Conservation (phyloP, 768 basidiomycete genomes). For the Suillus bovinus region DNA sequence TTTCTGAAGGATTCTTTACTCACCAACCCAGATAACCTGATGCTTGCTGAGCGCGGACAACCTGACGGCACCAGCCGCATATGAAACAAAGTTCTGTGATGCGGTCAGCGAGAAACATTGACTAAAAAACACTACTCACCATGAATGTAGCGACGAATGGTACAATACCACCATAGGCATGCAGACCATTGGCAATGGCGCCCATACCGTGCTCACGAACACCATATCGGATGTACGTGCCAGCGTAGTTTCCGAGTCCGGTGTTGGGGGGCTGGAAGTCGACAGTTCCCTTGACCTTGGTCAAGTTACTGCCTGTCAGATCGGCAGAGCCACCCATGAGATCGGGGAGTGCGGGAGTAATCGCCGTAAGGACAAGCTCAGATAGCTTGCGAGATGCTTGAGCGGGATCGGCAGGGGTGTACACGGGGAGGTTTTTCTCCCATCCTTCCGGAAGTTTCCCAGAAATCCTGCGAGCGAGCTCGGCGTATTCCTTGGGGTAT, state of each 20-base stretch:
- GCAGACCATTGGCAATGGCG: conserved; percentile 89
- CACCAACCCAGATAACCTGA: conserved; percentile 92
- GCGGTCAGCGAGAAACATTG: conserved; percentile 13
- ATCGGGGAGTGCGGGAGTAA: conserved; percentile 78
- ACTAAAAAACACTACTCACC: conserved; percentile 41
- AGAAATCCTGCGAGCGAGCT: conserved; percentile 81
- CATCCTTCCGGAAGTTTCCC: conserved; percentile 84
- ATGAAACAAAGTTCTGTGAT: conserved; percentile 85
- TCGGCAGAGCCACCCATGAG: conserved; percentile 89
- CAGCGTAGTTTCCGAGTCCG: conserved; percentile 78
- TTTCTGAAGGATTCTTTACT: conserved; percentile 31
- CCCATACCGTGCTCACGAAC: conserved; percentile 98
- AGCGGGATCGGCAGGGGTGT: conserved; percentile 80
- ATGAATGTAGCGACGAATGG: conserved; percentile 94
- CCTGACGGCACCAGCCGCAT: conserved; percentile 90
- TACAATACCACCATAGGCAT: conserved; percentile 88
- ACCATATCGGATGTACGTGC: conserved; percentile 94
- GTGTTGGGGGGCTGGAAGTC: conserved; percentile 94
- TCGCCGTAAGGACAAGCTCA: conserved; percentile 80
- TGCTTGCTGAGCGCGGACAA: conserved; percentile 87
- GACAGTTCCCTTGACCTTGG: conserved; percentile 77
- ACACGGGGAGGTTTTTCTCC: conserved; percentile 84
- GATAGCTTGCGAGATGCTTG: conserved; percentile 92
- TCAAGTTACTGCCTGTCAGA: conserved; percentile 90
- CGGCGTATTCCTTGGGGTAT: conserved; percentile 83